Evolutionary conservation across 1,139 yeast species (phyloP), one percentile per base, ranked within the genome.

Genomic region (Pichia sp.): DNA sequence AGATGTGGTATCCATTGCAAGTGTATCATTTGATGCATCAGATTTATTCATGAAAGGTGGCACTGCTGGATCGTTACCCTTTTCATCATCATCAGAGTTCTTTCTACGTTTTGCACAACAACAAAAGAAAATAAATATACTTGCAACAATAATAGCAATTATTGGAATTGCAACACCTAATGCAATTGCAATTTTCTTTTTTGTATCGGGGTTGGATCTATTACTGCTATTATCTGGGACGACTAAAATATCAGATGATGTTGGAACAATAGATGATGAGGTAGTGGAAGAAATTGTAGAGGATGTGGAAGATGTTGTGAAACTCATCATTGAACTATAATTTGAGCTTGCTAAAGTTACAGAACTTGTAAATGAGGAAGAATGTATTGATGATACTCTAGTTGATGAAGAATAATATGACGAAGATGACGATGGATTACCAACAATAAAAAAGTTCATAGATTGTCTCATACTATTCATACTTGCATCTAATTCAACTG

Each of bases 111-210:
- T 76, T 57, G 42, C 54, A 29, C 76, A 69, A 66, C 87, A 80
- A 63, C 87, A 81, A 66, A 82, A 77, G 63, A 80, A 71, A 34
- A 86, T 60, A 13, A 89, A 50, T 1, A 85, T 52, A 0, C 74
- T 72, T 2, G 76, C 71, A 0, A 79, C 64, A 1, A 79, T 63
- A 11, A 87, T 61, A 0, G 79, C 71, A 28, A 74, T 75, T 0
- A 79, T 67, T 1, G 96, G 96, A 49, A 91, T 76, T 7, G 86
- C 87, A n/a, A 87, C 93, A 50, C 96, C 97, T 56, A 91, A 78
- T 0, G 90, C 95, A 63, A 91, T 86, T 0, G 96, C 96, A 27
- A 88, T 72, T 7, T 78, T 76, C 58, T 76, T 76, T 49, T 69
- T 72, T 46, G 59, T 69, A 47, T 52, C 46, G 8, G 55, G 42